Evolutionary conservation across 2,329 filamentous ascomycete genomes (phyloP).

Genomic region (Fusarium sp.): DNA sequence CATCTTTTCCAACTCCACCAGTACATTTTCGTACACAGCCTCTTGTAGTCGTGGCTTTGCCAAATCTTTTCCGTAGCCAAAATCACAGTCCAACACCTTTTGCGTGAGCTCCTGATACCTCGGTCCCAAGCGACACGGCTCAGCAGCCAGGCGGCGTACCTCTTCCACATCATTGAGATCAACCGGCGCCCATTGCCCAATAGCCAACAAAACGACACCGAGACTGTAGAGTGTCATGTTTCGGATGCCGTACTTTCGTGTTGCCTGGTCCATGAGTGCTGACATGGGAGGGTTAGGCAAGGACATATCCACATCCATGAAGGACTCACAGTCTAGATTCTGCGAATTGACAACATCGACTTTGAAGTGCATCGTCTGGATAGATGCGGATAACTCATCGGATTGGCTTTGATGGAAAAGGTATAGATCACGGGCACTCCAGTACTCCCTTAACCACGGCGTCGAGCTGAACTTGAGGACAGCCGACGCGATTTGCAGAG

Average conservation of each 20-base stretch:
- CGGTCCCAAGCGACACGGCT: background rate
- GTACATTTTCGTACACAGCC: conserved; percentile 5
- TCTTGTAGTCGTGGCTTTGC: background rate
- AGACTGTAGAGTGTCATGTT: conserved; percentile 11
- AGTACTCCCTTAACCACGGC: conserved; percentile 4
- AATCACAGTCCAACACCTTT: conserved; percentile 10
- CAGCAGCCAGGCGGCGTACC: background rate
- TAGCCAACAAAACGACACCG: background rate
- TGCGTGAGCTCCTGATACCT: background rate
- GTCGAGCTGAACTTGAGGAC: conserved; percentile 10
- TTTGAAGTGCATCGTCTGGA: background rate
- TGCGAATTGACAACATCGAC: background rate
- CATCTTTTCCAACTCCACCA: background rate
- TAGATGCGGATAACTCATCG: background rate
- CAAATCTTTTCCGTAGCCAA: conserved; percentile 2
- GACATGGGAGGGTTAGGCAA: background rate
- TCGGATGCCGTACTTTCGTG: background rate
- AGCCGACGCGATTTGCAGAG: background rate
- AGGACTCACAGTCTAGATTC: background rate
- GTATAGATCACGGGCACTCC: background rate
- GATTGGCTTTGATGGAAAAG: background rate
- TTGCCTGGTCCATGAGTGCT: background rate
- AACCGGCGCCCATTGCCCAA: background rate
- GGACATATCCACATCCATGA: background rate
- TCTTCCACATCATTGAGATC: background rate